These are phyloP conservation scores for Coccinonectria pachysandricola DNA, from an alignment of 2,329 filamentous ascomycete species.

Conservation along the genomic window DNA sequence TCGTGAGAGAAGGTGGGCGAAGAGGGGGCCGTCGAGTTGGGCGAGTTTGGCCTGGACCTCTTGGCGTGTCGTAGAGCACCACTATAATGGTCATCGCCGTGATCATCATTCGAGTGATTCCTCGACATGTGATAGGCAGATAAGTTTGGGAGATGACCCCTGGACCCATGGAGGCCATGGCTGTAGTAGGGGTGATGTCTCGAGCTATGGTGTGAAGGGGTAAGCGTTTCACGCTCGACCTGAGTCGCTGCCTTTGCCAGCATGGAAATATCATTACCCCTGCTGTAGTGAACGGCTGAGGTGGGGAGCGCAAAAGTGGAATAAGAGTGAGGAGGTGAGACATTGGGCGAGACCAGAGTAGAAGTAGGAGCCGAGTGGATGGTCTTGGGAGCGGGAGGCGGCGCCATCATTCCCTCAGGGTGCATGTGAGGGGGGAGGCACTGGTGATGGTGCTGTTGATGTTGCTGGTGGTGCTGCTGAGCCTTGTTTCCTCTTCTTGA, in stretches of 20 bases:
- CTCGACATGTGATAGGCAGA: conserved; percentile 92
- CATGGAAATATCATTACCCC: conserved; percentile 46
- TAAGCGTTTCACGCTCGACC: conserved; percentile 47
- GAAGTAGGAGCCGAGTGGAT: conserved; percentile 84
- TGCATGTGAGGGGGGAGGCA: conserved; percentile 34
- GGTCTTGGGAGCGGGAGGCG: conserved; percentile 62
- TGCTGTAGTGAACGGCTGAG: conserved; percentile 39
- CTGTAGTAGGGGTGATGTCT: conserved; percentile 46
- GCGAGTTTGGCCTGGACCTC: conserved; percentile 85
- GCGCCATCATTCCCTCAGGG: conserved; percentile 63
- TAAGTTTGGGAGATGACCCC: conserved; percentile 61
- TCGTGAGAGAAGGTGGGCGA: conserved; percentile 96
- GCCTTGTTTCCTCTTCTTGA: conserved; percentile 85
- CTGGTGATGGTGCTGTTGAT: conserved; percentile 26
- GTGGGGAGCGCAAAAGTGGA: conserved; percentile 52
- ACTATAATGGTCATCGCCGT: conserved; percentile 64
- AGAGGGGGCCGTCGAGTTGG: conserved; percentile 88
- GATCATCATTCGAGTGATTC: conserved; percentile 72
- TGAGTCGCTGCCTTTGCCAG: conserved; percentile 51
- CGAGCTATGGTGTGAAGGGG: conserved; percentile 30
- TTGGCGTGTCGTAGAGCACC: conserved; percentile 64
- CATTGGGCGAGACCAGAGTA: conserved; percentile 82
- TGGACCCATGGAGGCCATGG: conserved; percentile 36
- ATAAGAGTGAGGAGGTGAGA: conserved; percentile 88
- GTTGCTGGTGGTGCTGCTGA: conserved; percentile 32